Percentiles rank a stretch among this genome's conserved stretches.
These are phyloP conservation scores for Trypanosoma platydactyli DNA, from an alignment of 208 protist genomes.

Conservation along the genomic window DNA sequence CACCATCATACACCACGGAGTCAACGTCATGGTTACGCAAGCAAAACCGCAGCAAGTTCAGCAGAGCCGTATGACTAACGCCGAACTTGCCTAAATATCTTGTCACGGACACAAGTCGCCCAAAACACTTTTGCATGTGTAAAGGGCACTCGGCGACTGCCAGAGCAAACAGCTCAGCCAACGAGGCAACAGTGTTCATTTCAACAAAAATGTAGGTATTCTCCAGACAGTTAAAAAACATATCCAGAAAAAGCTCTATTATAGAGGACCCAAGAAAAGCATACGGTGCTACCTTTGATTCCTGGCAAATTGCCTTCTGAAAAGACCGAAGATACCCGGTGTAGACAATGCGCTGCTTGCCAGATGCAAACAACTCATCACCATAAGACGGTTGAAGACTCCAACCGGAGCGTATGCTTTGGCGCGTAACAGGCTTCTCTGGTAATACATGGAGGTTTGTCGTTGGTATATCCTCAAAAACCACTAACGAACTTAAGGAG, in stretches of 20 bases:
- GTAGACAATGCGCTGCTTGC: slow-evolving; percentile 28
- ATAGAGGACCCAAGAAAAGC: slow-evolving; percentile 27
- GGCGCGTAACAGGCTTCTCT: slow-evolving; percentile 13
- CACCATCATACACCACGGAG: slow-evolving; percentile 19
- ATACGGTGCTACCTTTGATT: neutral
- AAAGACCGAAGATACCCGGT: slow-evolving; percentile 23
- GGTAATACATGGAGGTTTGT: neutral
- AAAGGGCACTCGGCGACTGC: slow-evolving; percentile 3
- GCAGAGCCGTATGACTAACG: slow-evolving; percentile 11
- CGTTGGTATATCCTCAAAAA: slow-evolving; percentile 17
- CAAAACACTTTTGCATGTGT: slow-evolving; percentile 13
- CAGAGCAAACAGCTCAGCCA: slow-evolving; percentile 21
- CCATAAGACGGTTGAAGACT: slow-evolving; percentile 21
- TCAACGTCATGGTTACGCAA: slow-evolving; percentile 2
- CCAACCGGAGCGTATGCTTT: slow-evolving; percentile 23
- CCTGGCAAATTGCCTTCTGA: neutral
- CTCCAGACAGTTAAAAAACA: slow-evolving; percentile 26
- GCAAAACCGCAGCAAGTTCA: slow-evolving; percentile 23
- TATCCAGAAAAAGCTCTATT: slow-evolving; percentile 22
- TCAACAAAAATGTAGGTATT: slow-evolving; percentile 29
- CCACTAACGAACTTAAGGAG: slow-evolving; percentile 24
- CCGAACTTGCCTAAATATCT: slow-evolving; percentile 17
- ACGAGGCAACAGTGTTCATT: neutral
- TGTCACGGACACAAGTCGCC: slow-evolving; percentile 12
- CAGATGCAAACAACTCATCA: slow-evolving; percentile 26